Conservation (phyloP, 2,329 filamentous ascomycete genomes). For the Graphiopsis chlorocephala region DNA sequence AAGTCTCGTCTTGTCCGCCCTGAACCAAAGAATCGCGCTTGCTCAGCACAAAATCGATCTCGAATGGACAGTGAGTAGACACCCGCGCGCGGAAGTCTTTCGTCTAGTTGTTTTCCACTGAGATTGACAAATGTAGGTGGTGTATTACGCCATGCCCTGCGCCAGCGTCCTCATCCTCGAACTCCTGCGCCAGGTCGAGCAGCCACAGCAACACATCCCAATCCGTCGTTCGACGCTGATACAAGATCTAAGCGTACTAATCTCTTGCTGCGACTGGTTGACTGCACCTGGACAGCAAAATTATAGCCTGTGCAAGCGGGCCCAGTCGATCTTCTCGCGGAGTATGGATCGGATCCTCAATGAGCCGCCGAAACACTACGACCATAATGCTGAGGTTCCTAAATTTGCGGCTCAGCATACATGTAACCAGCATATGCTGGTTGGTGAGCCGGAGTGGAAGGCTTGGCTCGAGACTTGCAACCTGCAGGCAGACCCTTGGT, state of each 20-base stretch:
- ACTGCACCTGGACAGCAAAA: slow-evolving; percentile 11
- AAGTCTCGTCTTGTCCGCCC: slow-evolving; percentile 4
- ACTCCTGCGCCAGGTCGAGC: slow-evolving; percentile 15
- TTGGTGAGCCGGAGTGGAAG: slow-evolving; percentile 11
- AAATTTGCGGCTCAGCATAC: not conserved
- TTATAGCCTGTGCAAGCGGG: slow-evolving; percentile 16
- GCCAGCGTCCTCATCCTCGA: slow-evolving; percentile 18
- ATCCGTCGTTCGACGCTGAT: slow-evolving; percentile 12
- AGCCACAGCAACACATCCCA: not conserved
- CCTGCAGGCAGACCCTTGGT: slow-evolving; percentile 17
- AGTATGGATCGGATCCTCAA: slow-evolving; percentile 16
- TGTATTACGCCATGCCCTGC: slow-evolving; percentile 17
- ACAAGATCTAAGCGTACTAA: slow-evolving; percentile 15
- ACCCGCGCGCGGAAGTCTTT: too few relatives aligned
- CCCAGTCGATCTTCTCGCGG: slow-evolving; percentile 15
- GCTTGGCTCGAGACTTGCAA: slow-evolving; percentile 15
- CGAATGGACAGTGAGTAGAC: not conserved
- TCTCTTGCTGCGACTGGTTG: slow-evolving; percentile 18
- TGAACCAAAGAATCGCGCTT: not conserved
- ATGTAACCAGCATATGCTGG: not conserved
- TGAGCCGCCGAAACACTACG: not conserved
- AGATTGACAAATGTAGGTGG: not conserved
- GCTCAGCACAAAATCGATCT: not conserved
- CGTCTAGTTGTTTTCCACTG: not conserved
- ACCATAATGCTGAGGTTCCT: not conserved